Evolutionary conservation across 2,329 filamentous ascomycete genomes (phyloP), one percentile per base, ranked within the genome.

Genomic region (Orbilia oligospora): DNA sequence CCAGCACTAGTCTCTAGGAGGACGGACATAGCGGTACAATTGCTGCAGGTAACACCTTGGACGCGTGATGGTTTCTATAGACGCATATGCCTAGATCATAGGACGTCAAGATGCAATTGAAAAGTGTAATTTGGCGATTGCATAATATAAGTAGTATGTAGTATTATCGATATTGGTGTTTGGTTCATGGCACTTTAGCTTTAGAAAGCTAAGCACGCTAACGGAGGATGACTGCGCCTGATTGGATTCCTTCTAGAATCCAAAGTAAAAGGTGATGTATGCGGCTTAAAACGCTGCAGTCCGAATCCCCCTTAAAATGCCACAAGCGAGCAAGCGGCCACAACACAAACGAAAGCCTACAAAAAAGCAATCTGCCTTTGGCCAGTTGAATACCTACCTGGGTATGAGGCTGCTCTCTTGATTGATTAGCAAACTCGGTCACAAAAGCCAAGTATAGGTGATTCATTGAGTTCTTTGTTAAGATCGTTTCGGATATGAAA

Each of bases 1-100:
- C 95, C 95, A 0, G 91, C 89, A 75, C 92, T 97, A 38, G 96
- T 97, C 86, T 99, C 95, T 64, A 99, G 88, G 33, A 98, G 88
- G 70, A 97, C 95, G 80, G 93, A 97, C 95, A 98, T 98, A 33
- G 8, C 18, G 22, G 33, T 18, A 22, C 9, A 53, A 20, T 55
- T 30, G 49, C 30, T 20, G 5, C 33, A 12, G 36, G 20, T 22
- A 38, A 3, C 6, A 24, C 16, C 16, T 33, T 4, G 20, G 33
- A 33, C 36, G 33, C 20, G 53, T 30, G 36, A 48, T 10, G n/a
- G 5, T 53, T 53, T 53, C 6, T 1, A 36, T 61, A 10, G 33
- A 44, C 22, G 41, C 27, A 18, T 61, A n/a, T 27, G 18, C 22
- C 27, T 10, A 8, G 51, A 4, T 27, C 9, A 55, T 3, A 55